Evolutionary conservation across 805 yeast genomes (phyloP), one percentile per base, ranked within the genome.

Genomic region (Teunomyces gatunensis): DNA sequence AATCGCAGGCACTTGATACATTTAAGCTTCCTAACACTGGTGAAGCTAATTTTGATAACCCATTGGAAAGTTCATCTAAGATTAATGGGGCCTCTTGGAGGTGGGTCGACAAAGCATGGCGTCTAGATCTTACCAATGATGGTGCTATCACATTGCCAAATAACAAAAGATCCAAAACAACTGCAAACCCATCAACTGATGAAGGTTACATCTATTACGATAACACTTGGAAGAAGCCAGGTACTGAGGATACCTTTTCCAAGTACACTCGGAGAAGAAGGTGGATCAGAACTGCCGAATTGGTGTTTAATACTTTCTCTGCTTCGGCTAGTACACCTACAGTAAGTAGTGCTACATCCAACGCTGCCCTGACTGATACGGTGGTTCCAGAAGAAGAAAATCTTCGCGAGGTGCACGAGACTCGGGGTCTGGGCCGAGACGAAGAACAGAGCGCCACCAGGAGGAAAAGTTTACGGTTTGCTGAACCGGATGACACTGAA

Each of bases 101-200:
- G 62, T 94, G 98, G 98, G 89, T 91, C 15, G 98, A 94, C 65
- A 81, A 81, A 61, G 79, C 90, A 0, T 92, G 99, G 99, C 74
- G 91, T 56, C 74, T 91, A 49, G 99, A 92, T 68, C 71, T 88
- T 55, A 85, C 96, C 11, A 89, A 88, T 57, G 96, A 89, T 62
- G 96, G 96, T 2, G 84, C 95, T 2, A 78, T 90, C 29, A 87
- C 85, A 45, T 71, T 87, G 51, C 76, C 87, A 20, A 80, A 82
- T 43, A 73, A 84, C 11, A 83, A 83, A 56, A 75, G 76, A 25
- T 61, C 70, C 3, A 71, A 75, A 57, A 74, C 83, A 5, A 78
- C 82, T 0, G 87, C 89, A 1, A 81, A 83, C 57, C 97, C 97
- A 10, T 73, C 77, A 21, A 61, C 80, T 1, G 91, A 87, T 61